Evolutionary conservation across 2,329 filamentous ascomycete species (phyloP), one percentile per base, ranked within the genome.

Genomic region (Ascochyta viciae-villosae): DNA sequence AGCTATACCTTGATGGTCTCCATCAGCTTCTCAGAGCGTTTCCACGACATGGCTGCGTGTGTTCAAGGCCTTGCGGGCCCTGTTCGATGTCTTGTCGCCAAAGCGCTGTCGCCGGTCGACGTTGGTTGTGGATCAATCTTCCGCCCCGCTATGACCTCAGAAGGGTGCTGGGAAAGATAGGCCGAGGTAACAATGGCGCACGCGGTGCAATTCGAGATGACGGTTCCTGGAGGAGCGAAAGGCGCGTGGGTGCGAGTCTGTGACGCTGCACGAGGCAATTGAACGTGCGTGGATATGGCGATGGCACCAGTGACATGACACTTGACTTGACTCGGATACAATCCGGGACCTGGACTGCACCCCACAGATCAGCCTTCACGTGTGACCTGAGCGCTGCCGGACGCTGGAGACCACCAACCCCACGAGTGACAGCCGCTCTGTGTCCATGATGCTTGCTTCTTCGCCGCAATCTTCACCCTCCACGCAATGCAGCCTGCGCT

Each of bases 11-110:
- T 88, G 88, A 97, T 97, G 82, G 90, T 96, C 70, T 95, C 90
- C 91, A 96, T 95, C 87, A 98, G 80, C 81, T 87, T 85, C 78
- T 93, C 90, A 62, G 90, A 90, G 76, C 89, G 89, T 82, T 89
- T 96, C 94, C 94, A 98, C 83, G 90, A 90, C 93, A 97, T 97
- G 77, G 72, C 82, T 80, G 42, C 63, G 64, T 70, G 58, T 71
- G 66, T 54, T 58, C 62, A 70, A 74, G 73, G 74, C 74, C 73
- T 59, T 46, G 46, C 47, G 61, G 72, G 73, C 71, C 73, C 69
- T 46, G 59, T 60, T 62, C 57, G 57, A 50, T 60, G 68, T 65
- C 58, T 62, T 43, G 58, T 64, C 66, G 69, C 73, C 72, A 73
- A 74, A 65, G 63, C 71, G 64, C 54, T 52, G 53, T 57, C 34